Conservation (phyloP, 2,329 filamentous ascomycete species). For the Cercospora beticola region DNA sequence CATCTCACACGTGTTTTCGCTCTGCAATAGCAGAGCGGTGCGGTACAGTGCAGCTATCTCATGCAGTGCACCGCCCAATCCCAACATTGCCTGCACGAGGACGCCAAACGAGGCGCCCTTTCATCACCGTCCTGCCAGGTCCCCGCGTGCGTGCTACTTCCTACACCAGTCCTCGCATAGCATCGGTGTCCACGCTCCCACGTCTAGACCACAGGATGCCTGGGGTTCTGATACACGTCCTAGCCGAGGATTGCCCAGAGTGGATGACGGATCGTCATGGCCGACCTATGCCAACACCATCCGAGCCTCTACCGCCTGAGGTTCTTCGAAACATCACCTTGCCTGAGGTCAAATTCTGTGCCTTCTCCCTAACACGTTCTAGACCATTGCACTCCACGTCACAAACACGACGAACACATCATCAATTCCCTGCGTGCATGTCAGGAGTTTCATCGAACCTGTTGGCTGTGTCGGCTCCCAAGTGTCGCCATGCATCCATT, state of each 20-base stretch:
- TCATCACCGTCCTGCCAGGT: neutral
- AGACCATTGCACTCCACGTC: neutral
- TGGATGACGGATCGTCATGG: neutral
- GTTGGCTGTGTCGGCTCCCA: neutral
- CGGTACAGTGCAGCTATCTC: neutral
- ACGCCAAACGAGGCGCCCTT: neutral
- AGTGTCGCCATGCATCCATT: neutral
- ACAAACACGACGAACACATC: neutral
- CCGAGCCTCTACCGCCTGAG: neutral
- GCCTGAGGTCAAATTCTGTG: neutral
- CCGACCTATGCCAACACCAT: neutral
- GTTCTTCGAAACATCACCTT: neutral
- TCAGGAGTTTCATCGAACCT: neutral
- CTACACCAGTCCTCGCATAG: neutral
- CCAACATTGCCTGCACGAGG: neutral
- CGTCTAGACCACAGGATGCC: conserved; percentile 1
- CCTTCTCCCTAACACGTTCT: neutral
- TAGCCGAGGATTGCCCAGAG: neutral
- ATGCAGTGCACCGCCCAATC: neutral
- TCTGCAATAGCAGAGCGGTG: neutral
- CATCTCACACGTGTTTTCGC: neutral
- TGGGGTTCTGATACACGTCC: neutral
- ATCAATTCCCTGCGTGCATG: neutral
- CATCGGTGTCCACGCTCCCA: neutral
- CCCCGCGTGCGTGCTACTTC: neutral